Percentiles rank a stretch among this genome's conserved stretches.
Conservation (phyloP, 163 green algal species). For the Prototheca wickerhamii region DNA sequence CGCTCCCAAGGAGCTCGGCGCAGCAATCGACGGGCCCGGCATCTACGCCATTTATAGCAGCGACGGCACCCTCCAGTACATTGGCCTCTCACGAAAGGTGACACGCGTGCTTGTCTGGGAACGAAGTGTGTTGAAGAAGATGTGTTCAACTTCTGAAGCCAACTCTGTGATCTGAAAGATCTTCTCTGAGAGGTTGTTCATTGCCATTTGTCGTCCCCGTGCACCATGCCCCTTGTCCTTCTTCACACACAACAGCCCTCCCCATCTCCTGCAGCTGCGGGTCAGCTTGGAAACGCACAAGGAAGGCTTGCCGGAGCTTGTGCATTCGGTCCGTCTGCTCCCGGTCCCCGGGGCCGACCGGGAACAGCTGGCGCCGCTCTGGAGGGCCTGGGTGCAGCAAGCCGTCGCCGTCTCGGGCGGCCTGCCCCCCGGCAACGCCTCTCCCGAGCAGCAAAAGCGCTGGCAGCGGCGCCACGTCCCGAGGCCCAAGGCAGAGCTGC, state of each 20-base stretch:
- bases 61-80: constrained; percentile 57
- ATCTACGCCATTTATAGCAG: constrained; percentile 77
- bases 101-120: background rate
- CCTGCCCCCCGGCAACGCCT: constrained; percentile 70
- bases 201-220: background rate
- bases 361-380: constrained; percentile 65
- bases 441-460: constrained; percentile 40
- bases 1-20: background rate
- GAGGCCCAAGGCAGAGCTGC: constrained; percentile 49
- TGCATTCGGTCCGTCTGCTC: constrained; percentile 43
- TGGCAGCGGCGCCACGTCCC: constrained; percentile 43
- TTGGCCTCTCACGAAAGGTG: constrained; percentile 74
- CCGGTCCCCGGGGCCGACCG: constrained; percentile 40
- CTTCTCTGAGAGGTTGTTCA: background rate
- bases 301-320: constrained; percentile 60
- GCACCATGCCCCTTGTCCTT: background rate
- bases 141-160: too few relatives aligned
- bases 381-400: constrained; percentile 80
- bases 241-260: too few relatives aligned
- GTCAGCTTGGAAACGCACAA: constrained; percentile 50
- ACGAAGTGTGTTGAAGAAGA: background rate
- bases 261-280: constrained; percentile 15
- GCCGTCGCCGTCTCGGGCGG: constrained; percentile 47
- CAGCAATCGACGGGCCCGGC: constrained; percentile 35
- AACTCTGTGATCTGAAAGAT: background rate